phyloP scores from a whole-genome alignment of 768 basidiomycete genomes.

The Boletus huronensis region DNA sequence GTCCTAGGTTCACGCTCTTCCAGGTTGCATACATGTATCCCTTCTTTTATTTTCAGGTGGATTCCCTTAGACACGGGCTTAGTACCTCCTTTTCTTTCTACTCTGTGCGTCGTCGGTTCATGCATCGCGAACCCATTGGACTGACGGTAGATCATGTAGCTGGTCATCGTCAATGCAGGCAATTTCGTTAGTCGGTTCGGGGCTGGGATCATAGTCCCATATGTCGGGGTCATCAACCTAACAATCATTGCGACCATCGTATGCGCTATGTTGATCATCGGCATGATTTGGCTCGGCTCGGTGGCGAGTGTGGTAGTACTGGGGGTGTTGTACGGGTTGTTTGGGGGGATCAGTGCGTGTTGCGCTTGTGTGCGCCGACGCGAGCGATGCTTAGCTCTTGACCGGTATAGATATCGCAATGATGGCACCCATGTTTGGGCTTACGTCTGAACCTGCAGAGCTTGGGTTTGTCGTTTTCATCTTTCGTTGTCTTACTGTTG shows the following conservation, averaged over 20 bases:
- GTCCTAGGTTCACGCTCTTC: constrained; percentile 25
- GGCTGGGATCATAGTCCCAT: constrained; percentile 38
- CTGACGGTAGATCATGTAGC: constrained; percentile 26
- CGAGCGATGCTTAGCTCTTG: not conserved
- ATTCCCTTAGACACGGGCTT: constrained; percentile 49
- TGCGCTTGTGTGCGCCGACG: not conserved
- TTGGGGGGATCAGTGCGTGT: constrained; percentile 43
- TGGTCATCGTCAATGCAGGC: constrained; percentile 51
- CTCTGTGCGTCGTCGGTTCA: constrained; percentile 33
- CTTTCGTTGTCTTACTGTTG: not conserved
- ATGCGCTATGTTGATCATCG: constrained; percentile 41
- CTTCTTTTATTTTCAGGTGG: constrained; percentile 57
- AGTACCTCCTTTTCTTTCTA: constrained; percentile 49
- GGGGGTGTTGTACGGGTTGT: constrained; percentile 46
- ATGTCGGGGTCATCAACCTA: constrained; percentile 44
- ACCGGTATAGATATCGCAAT: constrained; percentile 32
- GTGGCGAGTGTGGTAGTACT: constrained; percentile 39
- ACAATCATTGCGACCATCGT: constrained; percentile 34
- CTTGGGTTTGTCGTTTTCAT: constrained; percentile 39
- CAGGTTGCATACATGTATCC: constrained; percentile 47
- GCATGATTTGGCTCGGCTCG: constrained; percentile 41
- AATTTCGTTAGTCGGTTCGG: constrained; percentile 47
- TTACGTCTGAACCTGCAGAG: constrained; percentile 47
- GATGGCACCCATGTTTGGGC: constrained; percentile 43
- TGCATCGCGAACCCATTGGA: not conserved